A percentile compares a stretch with the other conserved stretches of the same genome.
phyloP scores from a whole-genome alignment of 495 filamentous ascomycete genomes.

The Podospora australis region DNA sequence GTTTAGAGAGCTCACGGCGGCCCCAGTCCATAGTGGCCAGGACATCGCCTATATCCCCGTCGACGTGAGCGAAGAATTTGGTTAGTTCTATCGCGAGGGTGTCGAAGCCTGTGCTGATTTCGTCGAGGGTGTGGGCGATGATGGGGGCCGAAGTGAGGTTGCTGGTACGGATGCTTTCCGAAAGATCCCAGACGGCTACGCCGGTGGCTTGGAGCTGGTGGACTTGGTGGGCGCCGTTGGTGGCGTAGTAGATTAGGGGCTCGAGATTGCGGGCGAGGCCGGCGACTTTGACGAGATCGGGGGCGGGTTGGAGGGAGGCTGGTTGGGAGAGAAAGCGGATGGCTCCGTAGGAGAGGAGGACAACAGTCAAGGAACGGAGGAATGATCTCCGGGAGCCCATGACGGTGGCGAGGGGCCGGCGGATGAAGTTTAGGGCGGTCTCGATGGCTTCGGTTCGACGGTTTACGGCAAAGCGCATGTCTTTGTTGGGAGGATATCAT shows the following conservation, averaged over 20 bases:
- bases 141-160: conserved; percentile 83
- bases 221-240: conserved; percentile 78
- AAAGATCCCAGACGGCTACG: conserved; percentile 86
- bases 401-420: conserved; percentile 46
- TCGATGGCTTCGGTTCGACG: conserved; percentile 82
- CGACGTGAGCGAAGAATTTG: conserved; percentile 83
- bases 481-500: conserved; percentile 49
- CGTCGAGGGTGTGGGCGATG: conserved; percentile 78
- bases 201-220: conserved; percentile 81
- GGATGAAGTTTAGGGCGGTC: conserved; percentile 58
- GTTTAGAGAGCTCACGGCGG: conserved; percentile 62
- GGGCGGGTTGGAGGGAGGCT: conserved; percentile 58
- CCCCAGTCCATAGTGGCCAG: conserved; percentile 94
- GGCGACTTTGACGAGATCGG: conserved; percentile 85
- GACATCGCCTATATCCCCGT: conserved; percentile 85
- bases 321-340: conserved; percentile 64
- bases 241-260: conserved; percentile 85
- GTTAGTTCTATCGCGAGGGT: conserved; percentile 73
- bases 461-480: conserved; percentile 77
- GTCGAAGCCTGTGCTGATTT: conserved; percentile 74
- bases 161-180: conserved; percentile 77
- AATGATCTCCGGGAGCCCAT: conserved; percentile 63
- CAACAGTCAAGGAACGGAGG: conserved; percentile 46
- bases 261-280: conserved; percentile 83
- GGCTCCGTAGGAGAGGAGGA: conserved; percentile 52